Percentiles rank a stretch among this genome's conserved stretches.
phyloP scores from a whole-genome alignment of 1,284 basidiomycete species.

The Trametes hirsuta region DNA sequence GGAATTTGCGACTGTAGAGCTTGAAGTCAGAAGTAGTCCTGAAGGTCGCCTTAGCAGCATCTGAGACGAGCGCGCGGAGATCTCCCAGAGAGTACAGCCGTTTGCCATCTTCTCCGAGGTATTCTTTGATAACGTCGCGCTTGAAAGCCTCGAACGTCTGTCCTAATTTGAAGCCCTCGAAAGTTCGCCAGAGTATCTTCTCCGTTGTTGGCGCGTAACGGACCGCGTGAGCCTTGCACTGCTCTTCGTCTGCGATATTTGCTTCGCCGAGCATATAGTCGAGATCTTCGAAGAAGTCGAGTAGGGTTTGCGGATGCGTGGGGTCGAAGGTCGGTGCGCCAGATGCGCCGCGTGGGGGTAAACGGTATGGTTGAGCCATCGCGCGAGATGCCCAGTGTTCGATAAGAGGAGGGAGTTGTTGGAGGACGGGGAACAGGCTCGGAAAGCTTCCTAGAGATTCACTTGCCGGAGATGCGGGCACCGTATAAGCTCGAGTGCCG shows the following conservation, averaged over 20 bases:
- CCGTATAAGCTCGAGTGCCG: no score
- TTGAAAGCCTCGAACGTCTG: constrained; percentile 6
- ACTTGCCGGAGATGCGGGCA: no score
- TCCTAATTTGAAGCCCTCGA: not conserved
- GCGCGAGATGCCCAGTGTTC: not conserved
- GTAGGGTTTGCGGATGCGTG: not conserved
- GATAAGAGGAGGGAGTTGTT: not conserved
- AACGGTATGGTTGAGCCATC: not conserved
- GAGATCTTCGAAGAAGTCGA: constrained; percentile 15
- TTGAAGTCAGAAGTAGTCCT: not conserved
- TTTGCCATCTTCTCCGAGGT: constrained; percentile 4
- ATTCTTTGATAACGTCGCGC: constrained; percentile 1
- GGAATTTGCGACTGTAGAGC: constrained; percentile 7
- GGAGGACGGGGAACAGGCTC: not conserved
- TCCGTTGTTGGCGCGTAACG: not conserved
- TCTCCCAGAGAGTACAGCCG: not conserved
- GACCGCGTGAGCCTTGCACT: not conserved
- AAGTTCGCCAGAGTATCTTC: not conserved
- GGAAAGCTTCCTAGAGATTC: not conserved
- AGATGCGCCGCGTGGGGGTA: not conserved
- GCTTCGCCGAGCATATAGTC: constrained; percentile 1
- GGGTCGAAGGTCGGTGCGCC: constrained; percentile 8
- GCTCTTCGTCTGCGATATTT: not conserved
- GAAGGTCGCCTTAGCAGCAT: not conserved
- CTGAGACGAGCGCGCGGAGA: not conserved